These are phyloP conservation scores for Rossbeevera mucosa DNA, from an alignment of 768 basidiomycete genomes.

Conservation along the genomic window DNA sequence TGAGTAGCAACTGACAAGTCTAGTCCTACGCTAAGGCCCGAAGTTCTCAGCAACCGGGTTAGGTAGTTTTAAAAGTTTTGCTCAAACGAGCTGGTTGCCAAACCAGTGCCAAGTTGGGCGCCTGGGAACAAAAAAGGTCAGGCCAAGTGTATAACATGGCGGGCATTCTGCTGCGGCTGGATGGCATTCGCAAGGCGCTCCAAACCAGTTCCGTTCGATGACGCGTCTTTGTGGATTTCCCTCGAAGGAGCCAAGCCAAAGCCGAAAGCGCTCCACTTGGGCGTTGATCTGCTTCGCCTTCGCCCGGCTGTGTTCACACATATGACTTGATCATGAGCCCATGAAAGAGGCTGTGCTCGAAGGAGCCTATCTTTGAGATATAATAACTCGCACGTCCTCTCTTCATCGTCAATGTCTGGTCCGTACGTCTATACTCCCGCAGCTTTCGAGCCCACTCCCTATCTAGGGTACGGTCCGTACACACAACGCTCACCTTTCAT, in stretches of 20 bases:
- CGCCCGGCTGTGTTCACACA: neutral
- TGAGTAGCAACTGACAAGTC: too few relatives aligned
- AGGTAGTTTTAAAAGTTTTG: too few relatives aligned
- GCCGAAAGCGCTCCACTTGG: conserved; percentile 1
- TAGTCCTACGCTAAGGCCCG: too few relatives aligned
- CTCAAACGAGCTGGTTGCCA: too few relatives aligned
- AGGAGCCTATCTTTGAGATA: conserved; percentile 16
- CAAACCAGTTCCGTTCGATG: neutral
- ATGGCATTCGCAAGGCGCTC: too few relatives aligned
- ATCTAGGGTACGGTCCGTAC: conserved; percentile 29
- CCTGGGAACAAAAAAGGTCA: too few relatives aligned
- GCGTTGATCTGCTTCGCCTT: neutral
- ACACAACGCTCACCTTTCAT: conserved; percentile 42
- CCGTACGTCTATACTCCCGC: conserved; percentile 43
- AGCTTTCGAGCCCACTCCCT: conserved; percentile 34
- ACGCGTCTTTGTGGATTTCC: neutral
- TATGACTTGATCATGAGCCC: conserved; percentile 9
- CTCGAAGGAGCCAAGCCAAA: neutral
- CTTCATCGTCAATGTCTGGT: conserved; percentile 30
- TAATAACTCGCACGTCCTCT: neutral
- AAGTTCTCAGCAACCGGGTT: too few relatives aligned
- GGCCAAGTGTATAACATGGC: too few relatives aligned
- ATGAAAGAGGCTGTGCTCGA: conserved; percentile 12
- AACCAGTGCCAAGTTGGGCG: too few relatives aligned
- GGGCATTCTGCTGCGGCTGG: too few relatives aligned